A percentile compares a stretch with the other conserved stretches of the same genome.
Conservation (phyloP, 2,329 filamentous ascomycete species). For the Trichoderma sp. region DNA sequence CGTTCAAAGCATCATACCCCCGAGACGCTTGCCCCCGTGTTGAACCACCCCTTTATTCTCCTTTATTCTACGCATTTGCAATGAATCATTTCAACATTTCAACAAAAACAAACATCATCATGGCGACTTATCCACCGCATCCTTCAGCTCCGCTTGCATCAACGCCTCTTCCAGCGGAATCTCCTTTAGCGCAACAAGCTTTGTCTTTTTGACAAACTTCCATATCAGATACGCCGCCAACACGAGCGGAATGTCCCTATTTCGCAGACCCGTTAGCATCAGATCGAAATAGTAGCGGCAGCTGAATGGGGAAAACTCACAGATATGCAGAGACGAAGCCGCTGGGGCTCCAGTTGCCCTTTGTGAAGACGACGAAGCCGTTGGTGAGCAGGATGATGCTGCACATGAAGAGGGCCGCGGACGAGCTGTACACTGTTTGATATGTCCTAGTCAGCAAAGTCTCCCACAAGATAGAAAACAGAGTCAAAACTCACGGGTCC, state of each 20-base stretch:
- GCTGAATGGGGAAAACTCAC: slow-evolving; percentile 38
- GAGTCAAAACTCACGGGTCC: slow-evolving; percentile 50
- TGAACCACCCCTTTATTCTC: not conserved
- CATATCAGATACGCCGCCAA: slow-evolving; percentile 56
- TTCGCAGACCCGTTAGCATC: slow-evolving; percentile 18
- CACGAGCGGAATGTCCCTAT: slow-evolving; percentile 59
- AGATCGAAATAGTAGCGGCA: not conserved
- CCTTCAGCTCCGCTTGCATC: slow-evolving; percentile 33
- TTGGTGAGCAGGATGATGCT: slow-evolving; percentile 66
- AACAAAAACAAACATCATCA: not conserved
- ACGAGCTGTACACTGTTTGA: slow-evolving; percentile 56
- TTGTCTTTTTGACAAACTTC: slow-evolving; percentile 64
- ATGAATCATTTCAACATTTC: not conserved
- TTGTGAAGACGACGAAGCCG: slow-evolving; percentile 62
- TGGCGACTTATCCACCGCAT: not conserved
- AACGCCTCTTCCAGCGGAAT: slow-evolving; percentile 54
- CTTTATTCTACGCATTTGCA: not conserved
- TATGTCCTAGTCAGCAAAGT: not conserved
- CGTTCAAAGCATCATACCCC: not conserved
- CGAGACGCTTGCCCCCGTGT: not conserved
- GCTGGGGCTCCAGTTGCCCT: slow-evolving; percentile 55
- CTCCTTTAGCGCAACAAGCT: slow-evolving; percentile 46
- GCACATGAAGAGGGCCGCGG: slow-evolving; percentile 56
- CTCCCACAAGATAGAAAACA: not conserved
- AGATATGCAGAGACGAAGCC: slow-evolving; percentile 61